phyloP scores from a whole-genome alignment of 352 stramenopile species.

The Globisporangium irregulare region DNA sequence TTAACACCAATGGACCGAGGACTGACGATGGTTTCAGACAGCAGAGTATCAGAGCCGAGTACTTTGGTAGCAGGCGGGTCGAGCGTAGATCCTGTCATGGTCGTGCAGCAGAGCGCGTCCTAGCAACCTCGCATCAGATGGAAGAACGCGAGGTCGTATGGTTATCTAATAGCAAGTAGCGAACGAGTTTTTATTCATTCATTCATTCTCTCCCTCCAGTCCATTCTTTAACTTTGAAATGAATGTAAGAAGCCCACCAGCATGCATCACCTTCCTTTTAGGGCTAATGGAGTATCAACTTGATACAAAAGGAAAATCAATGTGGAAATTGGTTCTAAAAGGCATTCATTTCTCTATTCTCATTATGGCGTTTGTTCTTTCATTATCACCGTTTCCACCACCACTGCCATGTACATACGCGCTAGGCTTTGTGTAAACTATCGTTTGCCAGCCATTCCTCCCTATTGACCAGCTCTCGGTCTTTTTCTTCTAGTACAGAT shows the following conservation, averaged over 20 bases:
- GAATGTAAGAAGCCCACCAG: not conserved
- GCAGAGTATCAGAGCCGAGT: not conserved
- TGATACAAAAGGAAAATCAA: not conserved
- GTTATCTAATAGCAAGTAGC: conserved; percentile 1
- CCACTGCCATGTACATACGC: not conserved
- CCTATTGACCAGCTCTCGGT: too few species aligned
- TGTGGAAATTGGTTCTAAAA: not conserved
- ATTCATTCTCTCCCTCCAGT: not conserved
- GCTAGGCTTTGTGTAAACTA: too few species aligned
- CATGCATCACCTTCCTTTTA: not conserved
- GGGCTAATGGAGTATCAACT: not conserved
- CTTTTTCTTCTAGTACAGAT: conserved; percentile 53
- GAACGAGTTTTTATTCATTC: not conserved
- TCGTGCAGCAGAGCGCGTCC: not conserved
- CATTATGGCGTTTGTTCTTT: not conserved
- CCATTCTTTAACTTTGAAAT: not conserved
- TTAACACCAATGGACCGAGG: not conserved
- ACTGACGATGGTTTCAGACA: conserved; percentile 5
- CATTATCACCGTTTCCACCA: too few species aligned
- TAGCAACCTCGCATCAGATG: not conserved
- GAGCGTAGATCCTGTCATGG: not conserved
- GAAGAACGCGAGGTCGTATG: not conserved
- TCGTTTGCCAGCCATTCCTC: too few species aligned
- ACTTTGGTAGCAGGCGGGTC: conserved; percentile 1
- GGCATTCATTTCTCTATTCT: not conserved